Conservation (phyloP, 78 protist genomes). For the Andalucia godoyi region DNA sequence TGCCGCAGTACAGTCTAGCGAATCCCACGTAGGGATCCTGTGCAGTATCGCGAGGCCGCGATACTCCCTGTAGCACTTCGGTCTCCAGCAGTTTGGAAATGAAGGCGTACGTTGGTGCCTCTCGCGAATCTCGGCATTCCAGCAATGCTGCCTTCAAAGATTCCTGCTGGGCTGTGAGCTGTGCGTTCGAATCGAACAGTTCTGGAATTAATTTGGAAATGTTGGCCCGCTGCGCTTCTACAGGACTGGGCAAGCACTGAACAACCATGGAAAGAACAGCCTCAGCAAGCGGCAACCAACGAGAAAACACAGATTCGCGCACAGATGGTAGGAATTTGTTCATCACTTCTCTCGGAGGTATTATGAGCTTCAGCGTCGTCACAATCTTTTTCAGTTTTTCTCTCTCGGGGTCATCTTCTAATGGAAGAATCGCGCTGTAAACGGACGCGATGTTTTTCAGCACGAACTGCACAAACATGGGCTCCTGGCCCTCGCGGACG, state of each 20-base stretch:
- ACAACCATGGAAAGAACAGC: constrained; percentile 42
- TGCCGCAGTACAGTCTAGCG: constrained; percentile 75
- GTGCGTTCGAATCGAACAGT: too few species aligned
- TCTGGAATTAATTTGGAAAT: constrained; percentile 36
- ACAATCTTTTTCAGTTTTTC: constrained; percentile 41
- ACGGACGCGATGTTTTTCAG: constrained; percentile 69
- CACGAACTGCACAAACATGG: constrained; percentile 76
- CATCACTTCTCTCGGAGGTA: constrained; percentile 15
- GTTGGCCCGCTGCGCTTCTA: constrained; percentile 52
- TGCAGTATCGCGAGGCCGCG: too few species aligned
- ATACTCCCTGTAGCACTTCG: too few species aligned
- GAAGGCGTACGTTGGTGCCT: not conserved
- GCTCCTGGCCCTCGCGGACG: constrained; percentile 30
- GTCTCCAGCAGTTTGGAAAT: not conserved
- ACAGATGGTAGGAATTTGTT: constrained; percentile 12
- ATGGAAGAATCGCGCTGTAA: not conserved
- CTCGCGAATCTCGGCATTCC: too few species aligned
- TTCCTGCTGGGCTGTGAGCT: too few species aligned
- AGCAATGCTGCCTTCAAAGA: not conserved
- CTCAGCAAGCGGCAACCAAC: constrained; percentile 78
- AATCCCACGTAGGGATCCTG: constrained; percentile 61
- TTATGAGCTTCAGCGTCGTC: constrained; percentile 25
- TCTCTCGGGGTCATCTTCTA: not conserved
- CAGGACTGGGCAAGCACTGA: constrained; percentile 54
- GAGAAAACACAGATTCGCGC: constrained; percentile 27